Evolutionary conservation across 306 rosid species (phyloP).

Genomic region (Vicia sativa): DNA sequence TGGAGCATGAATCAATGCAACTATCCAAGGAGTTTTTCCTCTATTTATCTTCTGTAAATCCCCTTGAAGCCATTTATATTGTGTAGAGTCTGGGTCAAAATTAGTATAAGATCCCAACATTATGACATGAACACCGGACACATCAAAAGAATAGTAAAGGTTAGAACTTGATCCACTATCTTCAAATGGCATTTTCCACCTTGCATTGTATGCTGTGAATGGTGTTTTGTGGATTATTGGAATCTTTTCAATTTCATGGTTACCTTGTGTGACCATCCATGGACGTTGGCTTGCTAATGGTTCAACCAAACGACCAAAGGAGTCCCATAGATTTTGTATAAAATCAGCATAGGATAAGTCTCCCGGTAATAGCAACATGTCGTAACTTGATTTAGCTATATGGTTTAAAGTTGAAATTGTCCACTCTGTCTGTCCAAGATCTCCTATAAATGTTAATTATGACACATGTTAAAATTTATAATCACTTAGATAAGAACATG

Average conservation of each 20-base stretch:
- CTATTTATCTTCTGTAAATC: constrained; percentile 63
- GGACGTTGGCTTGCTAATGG: constrained; percentile 83
- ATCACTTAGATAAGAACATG: too few relatives aligned
- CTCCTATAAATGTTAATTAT: constrained; percentile 50
- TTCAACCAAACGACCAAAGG: constrained; percentile 72
- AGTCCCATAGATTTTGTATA: constrained; percentile 60
- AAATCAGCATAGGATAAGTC: constrained; percentile 76
- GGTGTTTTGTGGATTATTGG: constrained; percentile 34
- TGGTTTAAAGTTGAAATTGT: constrained; percentile 65
- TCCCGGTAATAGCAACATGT: constrained; percentile 77
- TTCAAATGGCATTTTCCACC: constrained; percentile 84
- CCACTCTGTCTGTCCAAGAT: constrained; percentile 93
- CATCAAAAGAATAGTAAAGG: constrained; percentile 80
- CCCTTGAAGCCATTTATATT: constrained; percentile 64
- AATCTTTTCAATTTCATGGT: constrained; percentile 75
- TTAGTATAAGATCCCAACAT: constrained; percentile 87
- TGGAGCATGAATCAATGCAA: constrained; percentile 77
- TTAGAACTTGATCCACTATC: constrained; percentile 75
- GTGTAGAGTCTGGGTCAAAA: constrained; percentile 53
- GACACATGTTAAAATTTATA: too few relatives aligned
- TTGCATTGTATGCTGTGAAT: constrained; percentile 80
- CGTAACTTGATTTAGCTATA: constrained; percentile 55
- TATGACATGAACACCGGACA: constrained; percentile 73
- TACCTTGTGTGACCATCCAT: constrained; percentile 93
- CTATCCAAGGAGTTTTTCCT: constrained; percentile 63